These are phyloP conservation scores for Citrullus colocynthis DNA, from an alignment of 306 rosid species.

Conservation along the genomic window DNA sequence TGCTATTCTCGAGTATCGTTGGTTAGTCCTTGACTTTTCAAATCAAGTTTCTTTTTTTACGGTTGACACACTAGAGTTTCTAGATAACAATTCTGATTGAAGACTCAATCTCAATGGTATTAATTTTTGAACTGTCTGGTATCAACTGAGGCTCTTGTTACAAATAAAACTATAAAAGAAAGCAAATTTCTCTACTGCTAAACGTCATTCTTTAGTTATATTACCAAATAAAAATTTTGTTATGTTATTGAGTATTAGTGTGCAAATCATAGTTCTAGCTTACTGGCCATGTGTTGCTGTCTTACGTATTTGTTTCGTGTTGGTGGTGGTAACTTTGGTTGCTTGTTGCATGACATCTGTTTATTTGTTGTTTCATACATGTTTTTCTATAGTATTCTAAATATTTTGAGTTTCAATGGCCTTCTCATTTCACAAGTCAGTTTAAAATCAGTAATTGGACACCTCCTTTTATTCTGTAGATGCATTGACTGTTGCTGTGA, in stretches of 20 bases:
- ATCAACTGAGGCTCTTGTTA: not conserved
- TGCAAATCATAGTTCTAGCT: not conserved
- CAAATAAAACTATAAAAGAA: not conserved
- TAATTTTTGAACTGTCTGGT: not conserved
- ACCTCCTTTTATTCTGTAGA: constrained; percentile 27
- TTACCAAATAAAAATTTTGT: not conserved
- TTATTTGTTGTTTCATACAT: not conserved
- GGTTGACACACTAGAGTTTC: not conserved
- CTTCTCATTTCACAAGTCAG: not conserved
- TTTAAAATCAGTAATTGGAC: not conserved
- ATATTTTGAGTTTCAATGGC: not conserved
- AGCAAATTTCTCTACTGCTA: not conserved
- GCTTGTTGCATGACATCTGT: not conserved
- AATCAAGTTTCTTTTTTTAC: not conserved
- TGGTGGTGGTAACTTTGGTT: not conserved
- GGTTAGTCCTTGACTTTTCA: not conserved
- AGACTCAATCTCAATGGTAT: not conserved
- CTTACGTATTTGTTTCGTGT: not conserved
- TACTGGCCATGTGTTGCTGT: not conserved
- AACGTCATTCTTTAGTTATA: not conserved
- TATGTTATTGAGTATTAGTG: not conserved
- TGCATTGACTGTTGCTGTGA: constrained; percentile 74
- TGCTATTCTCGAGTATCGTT: not conserved
- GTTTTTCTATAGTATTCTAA: not conserved
- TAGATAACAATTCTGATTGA: not conserved